A percentile compares a stretch with the other conserved stretches of the same genome.
Evolutionary conservation across 805 yeast genomes (phyloP).

Genomic region (Grigorovia yakushimaensis): DNA sequence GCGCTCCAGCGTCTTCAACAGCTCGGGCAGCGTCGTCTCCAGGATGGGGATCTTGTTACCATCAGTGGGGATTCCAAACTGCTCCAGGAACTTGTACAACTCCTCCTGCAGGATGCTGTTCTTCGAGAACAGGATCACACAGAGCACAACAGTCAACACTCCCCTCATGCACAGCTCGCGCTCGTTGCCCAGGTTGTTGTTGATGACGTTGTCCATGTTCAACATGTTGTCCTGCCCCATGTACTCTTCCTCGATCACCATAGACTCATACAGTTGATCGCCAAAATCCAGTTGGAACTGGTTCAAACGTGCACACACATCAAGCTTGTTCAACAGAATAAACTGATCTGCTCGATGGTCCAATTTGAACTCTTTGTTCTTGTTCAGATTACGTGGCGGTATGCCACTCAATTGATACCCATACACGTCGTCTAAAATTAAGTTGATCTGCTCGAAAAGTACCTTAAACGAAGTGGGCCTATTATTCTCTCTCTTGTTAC

Average conservation of each 20-base stretch:
- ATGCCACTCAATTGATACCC: constrained; percentile 20
- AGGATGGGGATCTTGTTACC: constrained; percentile 21
- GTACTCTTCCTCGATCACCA: constrained; percentile 13
- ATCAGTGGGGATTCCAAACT: constrained; percentile 23
- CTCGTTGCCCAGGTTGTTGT: constrained; percentile 12
- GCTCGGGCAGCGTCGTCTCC: constrained; percentile 14
- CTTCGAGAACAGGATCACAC: constrained; percentile 20
- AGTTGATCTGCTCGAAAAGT: constrained; percentile 12
- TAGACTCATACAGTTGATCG: constrained; percentile 7
- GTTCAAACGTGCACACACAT: constrained; percentile 7
- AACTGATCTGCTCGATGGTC: constrained; percentile 14
- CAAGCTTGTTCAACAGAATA: constrained; percentile 16
- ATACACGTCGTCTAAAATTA: constrained; percentile 17
- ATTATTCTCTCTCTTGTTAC: constrained; percentile 13
- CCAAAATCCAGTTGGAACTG: constrained; percentile 12
- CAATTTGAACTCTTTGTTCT: neutral
- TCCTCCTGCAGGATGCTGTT: constrained; percentile 23
- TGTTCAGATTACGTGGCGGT: constrained; percentile 7
- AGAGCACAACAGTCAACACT: constrained; percentile 12
- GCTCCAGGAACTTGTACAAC: constrained; percentile 9
- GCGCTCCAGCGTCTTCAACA: constrained; percentile 14
- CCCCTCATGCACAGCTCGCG: constrained; percentile 19
- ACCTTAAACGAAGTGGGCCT: constrained; percentile 8
- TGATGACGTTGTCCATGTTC: constrained; percentile 8
- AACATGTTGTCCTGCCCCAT: constrained; percentile 13